phyloP scores from a whole-genome alignment of 345 rosid species.

The Microthlaspi erraticum region DNA sequence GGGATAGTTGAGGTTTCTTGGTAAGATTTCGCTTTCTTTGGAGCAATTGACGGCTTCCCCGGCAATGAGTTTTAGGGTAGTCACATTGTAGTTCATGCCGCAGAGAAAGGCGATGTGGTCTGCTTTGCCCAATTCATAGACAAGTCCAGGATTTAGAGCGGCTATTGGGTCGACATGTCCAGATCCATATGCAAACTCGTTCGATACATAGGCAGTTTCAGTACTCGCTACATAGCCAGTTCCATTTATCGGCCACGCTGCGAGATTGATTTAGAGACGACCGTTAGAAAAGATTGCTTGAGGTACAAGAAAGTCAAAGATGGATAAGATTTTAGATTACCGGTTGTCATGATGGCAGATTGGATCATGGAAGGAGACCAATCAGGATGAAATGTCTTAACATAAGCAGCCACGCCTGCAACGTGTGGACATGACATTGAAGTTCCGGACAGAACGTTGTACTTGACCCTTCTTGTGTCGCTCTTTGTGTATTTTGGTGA shows the following conservation, averaged over 20 bases:
- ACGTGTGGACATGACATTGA: conserved; percentile 66
- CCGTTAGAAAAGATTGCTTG: neutral
- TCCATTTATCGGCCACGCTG: conserved; percentile 52
- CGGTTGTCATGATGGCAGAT: conserved; percentile 68
- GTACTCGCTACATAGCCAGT: too few species aligned
- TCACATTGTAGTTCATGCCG: conserved; percentile 36
- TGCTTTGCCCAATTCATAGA: conserved; percentile 34
- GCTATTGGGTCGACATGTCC: conserved; percentile 59
- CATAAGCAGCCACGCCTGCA: conserved; percentile 52
- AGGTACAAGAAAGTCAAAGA: neutral
- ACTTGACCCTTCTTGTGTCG: conserved; percentile 37
- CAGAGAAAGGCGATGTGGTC: conserved; percentile 57
- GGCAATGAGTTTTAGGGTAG: conserved; percentile 10
- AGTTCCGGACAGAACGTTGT: conserved; percentile 50
- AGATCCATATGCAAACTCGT: conserved; percentile 57
- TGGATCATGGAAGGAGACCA: conserved; percentile 67
- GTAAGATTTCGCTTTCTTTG: neutral
- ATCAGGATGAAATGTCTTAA: conserved; percentile 48
- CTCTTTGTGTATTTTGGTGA: neutral
- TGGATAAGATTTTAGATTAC: conserved; percentile 31
- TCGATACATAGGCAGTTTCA: too few species aligned
- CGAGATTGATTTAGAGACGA: neutral
- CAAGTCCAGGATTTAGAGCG: conserved; percentile 52
- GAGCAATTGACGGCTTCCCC: conserved; percentile 48
- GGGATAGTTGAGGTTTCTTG: conserved; percentile 60